Conservation (phyloP, 2,329 filamentous ascomycete species). For the Aspergillus sp. region DNA sequence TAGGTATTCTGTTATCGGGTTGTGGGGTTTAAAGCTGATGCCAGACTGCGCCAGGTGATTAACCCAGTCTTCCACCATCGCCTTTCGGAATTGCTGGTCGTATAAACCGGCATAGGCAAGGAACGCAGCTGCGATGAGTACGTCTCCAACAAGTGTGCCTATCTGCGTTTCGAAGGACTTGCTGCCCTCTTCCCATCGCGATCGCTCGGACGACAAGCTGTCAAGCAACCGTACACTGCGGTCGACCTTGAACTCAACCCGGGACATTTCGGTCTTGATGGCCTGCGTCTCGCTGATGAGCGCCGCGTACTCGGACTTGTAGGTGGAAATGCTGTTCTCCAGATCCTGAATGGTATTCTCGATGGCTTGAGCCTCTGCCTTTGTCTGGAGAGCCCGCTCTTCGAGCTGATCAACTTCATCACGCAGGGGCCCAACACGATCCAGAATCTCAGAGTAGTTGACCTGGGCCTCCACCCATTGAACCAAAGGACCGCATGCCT, state of each 20-base stretch:
- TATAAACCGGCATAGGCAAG: conserved; percentile 94
- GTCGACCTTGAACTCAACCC: conserved; percentile 96
- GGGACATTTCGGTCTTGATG: conserved; percentile 93
- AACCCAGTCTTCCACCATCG: conserved; percentile 96
- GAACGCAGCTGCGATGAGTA: conserved; percentile 92
- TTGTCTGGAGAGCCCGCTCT: conserved; percentile 80
- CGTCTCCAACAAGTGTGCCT: conserved; percentile 88
- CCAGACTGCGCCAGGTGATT: conserved; percentile 89
- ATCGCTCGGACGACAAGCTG: conserved; percentile 86
- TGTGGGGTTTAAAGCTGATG: conserved; percentile 83
- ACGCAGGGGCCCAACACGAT: conserved; percentile 83
- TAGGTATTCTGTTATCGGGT: conserved; percentile 90
- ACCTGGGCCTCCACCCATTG: conserved; percentile 97
- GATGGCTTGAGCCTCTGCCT: conserved; percentile 84
- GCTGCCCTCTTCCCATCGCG: conserved; percentile 92
- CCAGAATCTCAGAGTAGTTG: conserved; percentile 93
- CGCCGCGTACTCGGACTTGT: conserved; percentile 92
- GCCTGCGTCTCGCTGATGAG: conserved; percentile 95
- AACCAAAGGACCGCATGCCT: conserved; percentile 90
- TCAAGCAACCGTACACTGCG: conserved; percentile 89
- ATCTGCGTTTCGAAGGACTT: conserved; percentile 98
- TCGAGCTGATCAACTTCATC: conserved; percentile 83
- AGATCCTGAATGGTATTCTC: conserved; percentile 76
- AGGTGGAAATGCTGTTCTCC: conserved; percentile 83
- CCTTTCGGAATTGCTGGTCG: conserved; percentile 95